Percentiles rank a stretch among this genome's conserved stretches.
Conservation (phyloP, 2,329 filamentous ascomycete species). For the Emmonsia crescens region DNA sequence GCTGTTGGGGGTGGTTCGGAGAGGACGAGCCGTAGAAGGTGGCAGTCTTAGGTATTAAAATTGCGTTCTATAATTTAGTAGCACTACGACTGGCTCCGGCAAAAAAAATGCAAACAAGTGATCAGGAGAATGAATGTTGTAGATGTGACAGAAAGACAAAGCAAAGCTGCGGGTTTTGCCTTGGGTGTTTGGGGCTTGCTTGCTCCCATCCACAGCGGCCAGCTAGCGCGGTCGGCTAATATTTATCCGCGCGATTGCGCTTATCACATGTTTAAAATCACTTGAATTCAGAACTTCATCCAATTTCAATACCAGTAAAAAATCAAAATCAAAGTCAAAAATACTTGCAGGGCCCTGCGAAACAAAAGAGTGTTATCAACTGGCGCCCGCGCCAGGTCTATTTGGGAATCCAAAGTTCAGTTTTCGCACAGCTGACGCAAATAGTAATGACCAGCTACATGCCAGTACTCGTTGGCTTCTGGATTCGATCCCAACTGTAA, state of each 20-base stretch:
- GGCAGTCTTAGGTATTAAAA: neutral
- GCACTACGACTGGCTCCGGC: neutral
- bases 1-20: neutral
- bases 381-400: neutral
- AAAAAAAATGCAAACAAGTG: neutral
- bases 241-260: neutral
- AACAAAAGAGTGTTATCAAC: neutral
- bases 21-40: neutral
- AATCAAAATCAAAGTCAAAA: neutral
- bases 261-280: too few relatives aligned
- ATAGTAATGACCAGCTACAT: neutral
- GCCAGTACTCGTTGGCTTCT: neutral
- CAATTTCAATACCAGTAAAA: neutral
- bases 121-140: neutral
- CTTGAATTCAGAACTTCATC: neutral
- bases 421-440: neutral
- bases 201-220: neutral
- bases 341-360: neutral
- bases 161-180: neutral
- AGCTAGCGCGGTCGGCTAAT: neutral
- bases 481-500: neutral
- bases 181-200: neutral
- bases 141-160: neutral
- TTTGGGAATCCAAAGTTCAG: neutral
- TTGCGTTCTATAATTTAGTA: neutral